phyloP scores from a whole-genome alignment of 805 yeast genomes.

The Jamesozyma piceae region DNA sequence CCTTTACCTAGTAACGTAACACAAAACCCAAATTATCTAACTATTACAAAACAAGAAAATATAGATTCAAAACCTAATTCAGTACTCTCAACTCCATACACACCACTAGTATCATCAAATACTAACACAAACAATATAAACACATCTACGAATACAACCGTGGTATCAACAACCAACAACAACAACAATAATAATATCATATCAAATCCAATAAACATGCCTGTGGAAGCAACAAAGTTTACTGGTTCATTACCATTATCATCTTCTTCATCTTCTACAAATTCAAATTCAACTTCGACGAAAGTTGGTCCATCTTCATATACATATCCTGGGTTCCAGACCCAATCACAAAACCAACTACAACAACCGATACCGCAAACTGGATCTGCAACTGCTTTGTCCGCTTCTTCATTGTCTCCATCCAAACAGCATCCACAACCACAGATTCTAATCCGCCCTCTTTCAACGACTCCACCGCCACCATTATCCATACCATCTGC shows the following conservation, averaged over 20 bases:
- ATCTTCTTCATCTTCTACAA: neutral
- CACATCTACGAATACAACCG: neutral
- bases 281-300: neutral
- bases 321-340: slow-evolving; percentile 16
- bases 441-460: neutral
- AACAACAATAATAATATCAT: neutral
- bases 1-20: neutral
- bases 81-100: neutral
- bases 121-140: neutral
- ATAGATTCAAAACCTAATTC: neutral
- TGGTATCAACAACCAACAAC: neutral
- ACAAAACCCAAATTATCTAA: neutral
- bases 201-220: neutral
- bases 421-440: neutral
- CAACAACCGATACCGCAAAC: slow-evolving; percentile 2
- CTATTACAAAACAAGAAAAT: neutral
- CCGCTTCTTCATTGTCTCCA: neutral
- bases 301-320: slow-evolving; percentile 8
- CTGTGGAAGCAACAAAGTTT: neutral
- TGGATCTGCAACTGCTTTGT: neutral
- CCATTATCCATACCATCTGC: neutral
- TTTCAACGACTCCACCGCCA: neutral
- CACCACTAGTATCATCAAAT: neutral
- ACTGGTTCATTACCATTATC: neutral
- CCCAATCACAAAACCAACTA: slow-evolving; percentile 1